Evolutionary conservation across 2,329 filamentous ascomycete species (phyloP), one percentile per base, ranked within the genome.

Genomic region (Fusarium guadeloupense): DNA sequence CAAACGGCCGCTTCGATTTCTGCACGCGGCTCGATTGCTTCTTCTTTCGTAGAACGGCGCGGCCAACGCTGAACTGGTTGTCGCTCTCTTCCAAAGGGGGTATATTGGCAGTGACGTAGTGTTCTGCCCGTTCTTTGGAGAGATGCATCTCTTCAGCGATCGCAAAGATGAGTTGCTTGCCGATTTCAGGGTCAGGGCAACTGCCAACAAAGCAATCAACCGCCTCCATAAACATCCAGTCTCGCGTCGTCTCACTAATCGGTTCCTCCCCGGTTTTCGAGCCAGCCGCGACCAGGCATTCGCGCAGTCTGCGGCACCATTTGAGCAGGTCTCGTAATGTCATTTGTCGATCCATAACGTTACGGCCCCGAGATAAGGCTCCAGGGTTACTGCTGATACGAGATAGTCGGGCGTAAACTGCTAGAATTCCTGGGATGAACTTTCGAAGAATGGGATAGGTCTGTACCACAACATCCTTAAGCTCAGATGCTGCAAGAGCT

Each of bases 191-290:
- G 52, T 89, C 89, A 9, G 90, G 89, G 39, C 95, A 80, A 71
- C 90, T 92, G 48, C 91, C 91, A 35, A 92, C 88, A 74, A 99
- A 98, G 71, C 93, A 96, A 75, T 99, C 95, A 46, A 95, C 83
- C 1, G 93, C 91, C 72, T 99, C 95, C 78, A 97, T 85, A 70
- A 97, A 97, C 75, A 98, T 96, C 68, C 90, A 87, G 69, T 97
- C 90, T 63, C 86, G 82, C 1, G 85, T 85, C 2, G 84, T 84
- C 68, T 94, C 90, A n/a, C 82, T 86, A 19, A 93, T 85, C 1
- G 89, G 81, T 72, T 95, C 90, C 17, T 85, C 81, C 10, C 87
- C 86, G 20, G 84, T 89, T 62, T 83, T 88, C 19, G 86, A 86
- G 2, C 87, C 85, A 10, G 84, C 80, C 9, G 81, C 75, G 50